Evolutionary conservation across 306 rosid genomes (phyloP).

Genomic region (Castanospermum australe): DNA sequence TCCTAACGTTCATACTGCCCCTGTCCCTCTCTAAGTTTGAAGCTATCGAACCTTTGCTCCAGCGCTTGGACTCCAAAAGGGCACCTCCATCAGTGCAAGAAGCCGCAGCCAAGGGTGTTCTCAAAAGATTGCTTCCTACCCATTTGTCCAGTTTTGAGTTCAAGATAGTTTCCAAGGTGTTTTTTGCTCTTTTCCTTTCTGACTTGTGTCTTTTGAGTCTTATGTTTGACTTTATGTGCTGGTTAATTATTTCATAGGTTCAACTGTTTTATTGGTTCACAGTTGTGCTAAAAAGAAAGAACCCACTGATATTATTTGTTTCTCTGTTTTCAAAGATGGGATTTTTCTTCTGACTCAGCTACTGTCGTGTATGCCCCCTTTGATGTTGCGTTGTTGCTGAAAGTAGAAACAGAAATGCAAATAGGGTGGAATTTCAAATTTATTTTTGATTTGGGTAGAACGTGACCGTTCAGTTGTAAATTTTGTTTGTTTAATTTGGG

Average conservation of each 20-base stretch:
- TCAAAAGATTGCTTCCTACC: conserved; percentile 68
- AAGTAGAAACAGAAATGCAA: background rate
- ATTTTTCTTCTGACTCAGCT: background rate
- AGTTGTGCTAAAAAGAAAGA: background rate
- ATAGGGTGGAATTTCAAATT: background rate
- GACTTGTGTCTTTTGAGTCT: background rate
- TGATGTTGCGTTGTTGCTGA: too few relatives aligned
- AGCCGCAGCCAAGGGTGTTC: conserved; percentile 66
- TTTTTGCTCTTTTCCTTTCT: background rate
- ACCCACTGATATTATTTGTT: background rate
- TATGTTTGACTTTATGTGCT: background rate
- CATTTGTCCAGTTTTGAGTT: conserved; percentile 64
- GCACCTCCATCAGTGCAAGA: conserved; percentile 70
- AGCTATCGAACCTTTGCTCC: conserved; percentile 58
- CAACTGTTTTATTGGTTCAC: conserved; percentile 3
- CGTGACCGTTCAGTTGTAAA: background rate
- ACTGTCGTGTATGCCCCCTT: too few relatives aligned
- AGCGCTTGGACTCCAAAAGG: conserved; percentile 67
- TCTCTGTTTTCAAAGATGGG: background rate
- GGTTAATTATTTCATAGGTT: conserved; percentile 11
- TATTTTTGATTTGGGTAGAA: background rate
- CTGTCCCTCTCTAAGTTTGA: conserved; percentile 42
- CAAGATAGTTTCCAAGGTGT: conserved; percentile 69
- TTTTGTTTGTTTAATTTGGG: background rate
- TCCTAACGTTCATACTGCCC: conserved; percentile 35